Conservation (phyloP, 2,329 filamentous ascomycete genomes). For the Cercospora zeae-maydis region DNA sequence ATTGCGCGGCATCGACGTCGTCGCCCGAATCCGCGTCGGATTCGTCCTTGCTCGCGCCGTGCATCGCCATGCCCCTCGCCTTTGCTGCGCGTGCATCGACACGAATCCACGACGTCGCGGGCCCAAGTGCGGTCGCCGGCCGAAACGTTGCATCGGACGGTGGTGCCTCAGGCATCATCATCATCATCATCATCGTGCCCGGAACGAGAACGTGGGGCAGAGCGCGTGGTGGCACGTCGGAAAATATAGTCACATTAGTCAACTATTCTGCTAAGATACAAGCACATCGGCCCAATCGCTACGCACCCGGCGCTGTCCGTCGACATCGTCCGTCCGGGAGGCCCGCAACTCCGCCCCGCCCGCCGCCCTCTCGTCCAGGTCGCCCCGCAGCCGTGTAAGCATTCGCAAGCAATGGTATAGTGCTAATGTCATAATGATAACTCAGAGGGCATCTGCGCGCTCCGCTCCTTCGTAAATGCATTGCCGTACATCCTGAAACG, state of each 20-base stretch:
- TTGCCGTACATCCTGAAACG: not conserved
- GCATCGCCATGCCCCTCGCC: not conserved
- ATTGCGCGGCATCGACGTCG: slow-evolving; percentile 9
- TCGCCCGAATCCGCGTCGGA: slow-evolving; percentile 8
- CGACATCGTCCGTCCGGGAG: slow-evolving; percentile 1
- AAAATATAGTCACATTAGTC: not conserved
- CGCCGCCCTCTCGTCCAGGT: slow-evolving; percentile 1
- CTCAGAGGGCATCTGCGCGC: not conserved
- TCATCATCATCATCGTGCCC: too few species aligned
- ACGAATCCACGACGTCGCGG: not conserved
- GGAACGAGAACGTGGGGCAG: not conserved
- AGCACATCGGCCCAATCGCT: slow-evolving; percentile 1
- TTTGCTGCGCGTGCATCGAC: not conserved
- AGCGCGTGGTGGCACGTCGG: too few species aligned
- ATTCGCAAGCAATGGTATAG: slow-evolving; percentile 25
- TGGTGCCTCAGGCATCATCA: not conserved
- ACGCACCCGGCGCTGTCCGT: slow-evolving; percentile 2
- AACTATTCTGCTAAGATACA: slow-evolving; percentile 11
- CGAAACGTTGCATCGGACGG: not conserved
- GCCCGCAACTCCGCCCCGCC: slow-evolving; percentile 5
- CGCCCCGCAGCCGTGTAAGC: slow-evolving; percentile 1
- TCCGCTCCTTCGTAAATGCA: not conserved
- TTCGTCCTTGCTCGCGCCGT: not conserved
- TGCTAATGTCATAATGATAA: slow-evolving; percentile 17
- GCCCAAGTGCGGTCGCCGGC: not conserved